These are phyloP conservation scores for Mycena crocata DNA, from an alignment of 768 basidiomycete genomes.

Conservation along the genomic window DNA sequence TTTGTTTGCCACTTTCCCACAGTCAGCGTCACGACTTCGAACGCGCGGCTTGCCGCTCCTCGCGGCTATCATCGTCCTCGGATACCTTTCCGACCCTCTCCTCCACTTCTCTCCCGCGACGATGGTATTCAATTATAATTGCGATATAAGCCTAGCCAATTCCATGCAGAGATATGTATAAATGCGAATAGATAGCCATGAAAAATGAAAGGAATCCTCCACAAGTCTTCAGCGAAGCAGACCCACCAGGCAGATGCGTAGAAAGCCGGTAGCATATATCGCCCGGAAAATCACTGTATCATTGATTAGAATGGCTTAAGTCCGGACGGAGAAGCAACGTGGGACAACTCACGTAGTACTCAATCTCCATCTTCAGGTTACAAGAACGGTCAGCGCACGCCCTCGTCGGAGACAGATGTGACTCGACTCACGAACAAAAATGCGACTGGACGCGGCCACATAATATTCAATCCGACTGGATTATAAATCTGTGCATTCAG, in stretches of 20 bases:
- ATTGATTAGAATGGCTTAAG: conserved; percentile 15
- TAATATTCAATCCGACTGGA: conserved; percentile 85
- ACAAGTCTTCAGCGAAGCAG: conserved; percentile 6
- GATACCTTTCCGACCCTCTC: not conserved
- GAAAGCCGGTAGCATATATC: conserved; percentile 25
- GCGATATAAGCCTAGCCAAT: conserved; percentile 4
- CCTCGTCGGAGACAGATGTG: conserved; percentile 8
- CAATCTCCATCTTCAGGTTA: conserved; percentile 84
- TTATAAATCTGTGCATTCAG: conserved; percentile 84
- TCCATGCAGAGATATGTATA: conserved; percentile 24
- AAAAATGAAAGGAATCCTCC: not conserved
- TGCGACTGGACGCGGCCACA: conserved; percentile 87
- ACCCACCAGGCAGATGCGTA: not conserved
- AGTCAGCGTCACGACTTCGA: not conserved
- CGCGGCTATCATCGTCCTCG: not conserved
- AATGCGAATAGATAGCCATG: conserved; percentile 26
- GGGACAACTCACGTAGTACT: conserved; percentile 86
- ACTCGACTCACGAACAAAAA: conserved; percentile 87
- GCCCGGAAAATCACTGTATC: conserved; percentile 16
- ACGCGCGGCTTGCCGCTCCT: conserved; percentile 11
- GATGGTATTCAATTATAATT: conserved; percentile 11
- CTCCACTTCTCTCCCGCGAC: not conserved
- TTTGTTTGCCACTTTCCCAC: conserved; percentile 12
- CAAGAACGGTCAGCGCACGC: conserved; percentile 9
- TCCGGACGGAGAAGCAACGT: conserved; percentile 27